These are phyloP conservation scores for Lathyrus aphaca DNA, from an alignment of 306 rosid species.

Conservation along the genomic window DNA sequence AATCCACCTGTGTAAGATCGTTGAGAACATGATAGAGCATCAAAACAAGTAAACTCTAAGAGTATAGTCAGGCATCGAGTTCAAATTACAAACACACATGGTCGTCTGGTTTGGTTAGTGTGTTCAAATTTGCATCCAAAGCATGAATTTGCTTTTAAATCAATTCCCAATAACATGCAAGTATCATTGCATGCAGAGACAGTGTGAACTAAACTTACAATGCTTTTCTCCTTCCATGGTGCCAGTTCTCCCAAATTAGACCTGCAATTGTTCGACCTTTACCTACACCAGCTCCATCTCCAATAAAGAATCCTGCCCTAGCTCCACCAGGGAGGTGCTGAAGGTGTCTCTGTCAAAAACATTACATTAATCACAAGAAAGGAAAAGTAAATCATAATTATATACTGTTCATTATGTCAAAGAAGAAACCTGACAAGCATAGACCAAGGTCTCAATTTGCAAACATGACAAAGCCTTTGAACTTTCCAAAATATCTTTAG, in stretches of 20 bases:
- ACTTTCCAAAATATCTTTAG: constrained; percentile 70
- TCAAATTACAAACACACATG: constrained; percentile 26
- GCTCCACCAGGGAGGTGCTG: constrained; percentile 75
- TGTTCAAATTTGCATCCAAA: constrained; percentile 12
- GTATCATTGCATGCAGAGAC: constrained; percentile 32
- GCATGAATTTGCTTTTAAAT: constrained; percentile 28
- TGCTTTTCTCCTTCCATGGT: constrained; percentile 78
- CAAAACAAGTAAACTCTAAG: constrained; percentile 40
- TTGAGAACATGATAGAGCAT: constrained; percentile 42
- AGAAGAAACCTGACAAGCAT: constrained; percentile 93
- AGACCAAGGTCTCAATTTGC: constrained; percentile 97
- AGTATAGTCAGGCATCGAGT: constrained; percentile 12
- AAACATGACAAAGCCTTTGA: constrained; percentile 82
- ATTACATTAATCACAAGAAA: constrained; percentile 45
- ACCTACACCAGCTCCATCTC: constrained; percentile 99
- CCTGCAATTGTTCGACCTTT: constrained; percentile 99
- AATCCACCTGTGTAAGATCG: constrained; percentile 86
- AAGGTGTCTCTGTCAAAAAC: constrained; percentile 82
- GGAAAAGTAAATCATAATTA: constrained; percentile 33
- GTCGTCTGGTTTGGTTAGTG: neutral
- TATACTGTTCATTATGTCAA: constrained; percentile 39
- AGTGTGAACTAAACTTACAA: constrained; percentile 63
- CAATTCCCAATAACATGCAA: constrained; percentile 18
- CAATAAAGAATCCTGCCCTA: constrained; percentile 91
- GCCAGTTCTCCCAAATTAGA: constrained; percentile 97